These are phyloP conservation scores for Ananas comosus DNA, from an alignment of 176 grass and related monocot species.

Conservation along the genomic window DNA sequence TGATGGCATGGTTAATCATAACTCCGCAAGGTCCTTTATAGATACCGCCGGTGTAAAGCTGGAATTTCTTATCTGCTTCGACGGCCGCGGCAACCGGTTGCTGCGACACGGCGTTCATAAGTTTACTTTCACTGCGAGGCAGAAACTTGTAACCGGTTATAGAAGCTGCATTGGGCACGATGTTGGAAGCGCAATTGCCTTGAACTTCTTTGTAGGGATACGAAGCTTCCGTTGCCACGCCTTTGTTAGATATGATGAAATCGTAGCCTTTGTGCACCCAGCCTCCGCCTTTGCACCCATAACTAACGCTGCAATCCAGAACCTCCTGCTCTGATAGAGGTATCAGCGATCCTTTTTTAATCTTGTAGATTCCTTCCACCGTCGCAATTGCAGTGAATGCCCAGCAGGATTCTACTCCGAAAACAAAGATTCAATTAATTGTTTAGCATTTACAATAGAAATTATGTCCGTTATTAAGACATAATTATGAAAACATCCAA, in stretches of 20 bases:
- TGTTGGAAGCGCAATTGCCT: constrained; percentile 15
- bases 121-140: too few relatives aligned
- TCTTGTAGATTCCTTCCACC: constrained; percentile 35
- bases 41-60: too few relatives aligned
- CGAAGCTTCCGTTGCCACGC: constrained; percentile 21
- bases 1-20: too few relatives aligned
- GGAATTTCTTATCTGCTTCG: too few relatives aligned
- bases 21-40: too few relatives aligned
- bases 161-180: neutral
- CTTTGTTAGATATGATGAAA: constrained; percentile 19
- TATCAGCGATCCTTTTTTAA: constrained; percentile 26
- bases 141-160: too few relatives aligned
- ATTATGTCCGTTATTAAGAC: too few relatives aligned
- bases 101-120: too few relatives aligned
- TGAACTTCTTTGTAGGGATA: constrained; percentile 22
- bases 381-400: constrained; percentile 34
- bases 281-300: constrained; percentile 21
- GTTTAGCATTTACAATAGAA: too few relatives aligned
- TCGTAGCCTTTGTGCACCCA: constrained; percentile 17
- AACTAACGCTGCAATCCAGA: constrained; percentile 26
- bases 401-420: constrained; percentile 30
- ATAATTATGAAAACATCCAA: too few relatives aligned
- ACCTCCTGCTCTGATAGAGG: constrained; percentile 36
- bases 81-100: too few relatives aligned
- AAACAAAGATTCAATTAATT: too few relatives aligned